Evolutionary conservation across 2,329 filamentous ascomycete species (phyloP), one percentile per base, ranked within the genome.

Genomic region (Exserohilum rostratum): DNA sequence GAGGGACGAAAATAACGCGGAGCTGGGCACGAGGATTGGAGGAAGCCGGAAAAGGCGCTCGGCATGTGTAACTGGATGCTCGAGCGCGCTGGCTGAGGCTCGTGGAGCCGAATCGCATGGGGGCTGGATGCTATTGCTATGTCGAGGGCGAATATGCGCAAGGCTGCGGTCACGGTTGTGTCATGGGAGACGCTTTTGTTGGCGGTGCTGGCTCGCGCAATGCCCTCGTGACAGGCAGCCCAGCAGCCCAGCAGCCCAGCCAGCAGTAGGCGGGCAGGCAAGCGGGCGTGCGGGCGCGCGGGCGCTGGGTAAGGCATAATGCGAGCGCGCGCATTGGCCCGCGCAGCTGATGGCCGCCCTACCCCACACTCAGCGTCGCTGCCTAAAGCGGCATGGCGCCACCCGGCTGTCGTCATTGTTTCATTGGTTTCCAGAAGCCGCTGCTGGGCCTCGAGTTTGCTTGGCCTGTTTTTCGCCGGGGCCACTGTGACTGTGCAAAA

Each of bases 1-100:
- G 57, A 57, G 50, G 55, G 58, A 67, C 66, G 66, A 68, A 65
- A 68, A 68, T 68, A 67, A 68, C 49, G 61, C 66, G 66, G 64
- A 64, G 58, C 46, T 47, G 54, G 33, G 57, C 55, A 59, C 50
- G 49, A 57, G 54, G 20, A 49, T 58, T 62, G 58, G 58, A 55
- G 58, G 58, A 37, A 50, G 37, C 58, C 66, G 66, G 66, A 61
- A 64, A 33, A 30, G 45, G 25, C 50, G 56, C 44, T 59, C 66
- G 66, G 66, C 63, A 67, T 43, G 46, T 58, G 48, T 29, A 43
- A 46, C 33, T 7, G 22, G 4, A 6, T 34, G 55, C 51, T 46
- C 43, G 37, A 62, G 54, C 56, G 35, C 53, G 18, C 44, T 47
- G 55, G 58, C 55, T 51, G 51, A 30, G 42, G 31, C 15, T 25